These are phyloP conservation scores for Stipa capillata DNA, from an alignment of 176 grass and related monocot species.

Conservation along the genomic window DNA sequence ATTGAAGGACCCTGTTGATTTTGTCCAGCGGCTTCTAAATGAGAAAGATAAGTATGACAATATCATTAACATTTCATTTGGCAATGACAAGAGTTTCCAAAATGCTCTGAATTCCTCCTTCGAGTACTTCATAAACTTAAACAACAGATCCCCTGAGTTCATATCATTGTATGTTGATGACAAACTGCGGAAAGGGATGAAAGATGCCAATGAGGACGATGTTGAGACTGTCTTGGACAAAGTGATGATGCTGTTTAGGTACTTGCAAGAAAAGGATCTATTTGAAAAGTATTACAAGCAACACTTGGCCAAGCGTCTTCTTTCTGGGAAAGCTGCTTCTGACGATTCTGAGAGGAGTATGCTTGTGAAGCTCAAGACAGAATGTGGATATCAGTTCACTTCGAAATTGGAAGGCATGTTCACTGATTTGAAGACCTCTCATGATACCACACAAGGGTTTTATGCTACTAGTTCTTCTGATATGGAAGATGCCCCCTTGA, in stretches of 20 bases:
- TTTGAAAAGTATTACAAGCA: conserved; percentile 94
- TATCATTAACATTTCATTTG: conserved; percentile 61
- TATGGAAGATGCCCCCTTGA: conserved; percentile 35
- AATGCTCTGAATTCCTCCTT: conserved; percentile 78
- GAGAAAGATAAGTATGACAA: conserved; percentile 71
- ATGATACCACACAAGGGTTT: conserved; percentile 67
- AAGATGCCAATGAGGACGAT: conserved; percentile 69
- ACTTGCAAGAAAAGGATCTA: conserved; percentile 83
- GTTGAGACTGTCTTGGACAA: conserved; percentile 63
- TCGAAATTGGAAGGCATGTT: too few species aligned
- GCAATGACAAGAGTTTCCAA: conserved; percentile 71
- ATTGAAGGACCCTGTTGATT: too few species aligned
- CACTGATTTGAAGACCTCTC: conserved; percentile 59
- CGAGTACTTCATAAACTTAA: conserved; percentile 80
- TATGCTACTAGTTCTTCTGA: conserved; percentile 36
- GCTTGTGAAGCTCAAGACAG: too few species aligned
- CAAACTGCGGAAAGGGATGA: conserved; percentile 75
- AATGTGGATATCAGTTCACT: too few species aligned
- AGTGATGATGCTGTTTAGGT: conserved; percentile 83
- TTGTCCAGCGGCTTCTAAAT: conserved; percentile 60
- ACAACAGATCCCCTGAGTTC: conserved; percentile 78
- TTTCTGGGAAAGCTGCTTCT: conserved; percentile 48
- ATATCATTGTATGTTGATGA: too few species aligned
- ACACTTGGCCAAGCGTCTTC: too few species aligned
- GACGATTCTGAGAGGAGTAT: conserved; percentile 73